phyloP scores from a whole-genome alignment of 2,329 filamentous ascomycete species.

The Eurotiales sp. region DNA sequence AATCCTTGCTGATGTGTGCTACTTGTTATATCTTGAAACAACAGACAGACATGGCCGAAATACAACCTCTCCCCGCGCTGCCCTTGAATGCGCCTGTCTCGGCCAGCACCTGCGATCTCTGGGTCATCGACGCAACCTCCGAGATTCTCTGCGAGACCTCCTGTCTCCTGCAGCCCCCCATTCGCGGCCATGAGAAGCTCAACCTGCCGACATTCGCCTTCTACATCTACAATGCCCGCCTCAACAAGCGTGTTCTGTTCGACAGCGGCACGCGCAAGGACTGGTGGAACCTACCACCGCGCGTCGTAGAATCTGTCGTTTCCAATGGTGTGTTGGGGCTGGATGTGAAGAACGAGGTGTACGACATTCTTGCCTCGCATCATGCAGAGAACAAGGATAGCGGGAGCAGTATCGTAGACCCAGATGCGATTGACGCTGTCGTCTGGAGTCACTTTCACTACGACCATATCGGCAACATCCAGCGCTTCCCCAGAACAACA shows the following conservation, averaged over 20 bases:
- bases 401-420: slow-evolving; percentile 19
- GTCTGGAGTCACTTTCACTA: slow-evolving; percentile 48
- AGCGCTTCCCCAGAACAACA: slow-evolving; percentile 39
- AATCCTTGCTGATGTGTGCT: no score
- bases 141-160: slow-evolving; percentile 20
- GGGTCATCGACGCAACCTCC: slow-evolving; percentile 20
- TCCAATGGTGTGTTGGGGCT: slow-evolving; percentile 20
- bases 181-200: slow-evolving; percentile 21
- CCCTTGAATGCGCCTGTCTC: slow-evolving; percentile 17
- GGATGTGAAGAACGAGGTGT: slow-evolving; percentile 25
- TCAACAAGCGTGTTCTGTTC: slow-evolving; percentile 23
- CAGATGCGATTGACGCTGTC: slow-evolving; percentile 33
- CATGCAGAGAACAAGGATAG: not conserved
- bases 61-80: not conserved
- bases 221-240: slow-evolving; percentile 18
- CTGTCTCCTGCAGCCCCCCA: slow-evolving; percentile 19
- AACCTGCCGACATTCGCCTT: slow-evolving; percentile 23
- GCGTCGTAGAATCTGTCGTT: slow-evolving; percentile 18
- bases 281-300: slow-evolving; percentile 26
- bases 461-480: slow-evolving; percentile 49
- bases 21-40: no score
- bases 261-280: slow-evolving; percentile 30
- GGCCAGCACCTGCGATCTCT: slow-evolving; percentile 17
- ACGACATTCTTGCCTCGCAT: slow-evolving; percentile 28
- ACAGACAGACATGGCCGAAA: not conserved